Evolutionary conservation across 2,329 filamentous ascomycete genomes (phyloP).

Genomic region (Blastomyces silverae): DNA sequence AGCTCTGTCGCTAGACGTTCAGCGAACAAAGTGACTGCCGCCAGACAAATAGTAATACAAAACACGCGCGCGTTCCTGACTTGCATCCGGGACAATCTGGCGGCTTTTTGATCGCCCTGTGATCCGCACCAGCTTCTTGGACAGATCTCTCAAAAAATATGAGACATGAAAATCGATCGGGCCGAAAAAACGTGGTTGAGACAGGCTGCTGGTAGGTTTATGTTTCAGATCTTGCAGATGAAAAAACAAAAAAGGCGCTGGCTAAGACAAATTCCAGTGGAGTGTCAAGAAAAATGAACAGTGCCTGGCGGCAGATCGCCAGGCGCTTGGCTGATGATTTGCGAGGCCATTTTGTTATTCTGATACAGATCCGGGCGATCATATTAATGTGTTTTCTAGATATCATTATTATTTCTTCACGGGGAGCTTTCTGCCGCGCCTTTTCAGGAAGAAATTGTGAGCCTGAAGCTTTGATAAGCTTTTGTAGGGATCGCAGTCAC

Average conservation of each 20-base stretch:
- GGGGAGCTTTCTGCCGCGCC: neutral
- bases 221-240: slow-evolving; percentile 8
- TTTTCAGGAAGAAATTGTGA: no score
- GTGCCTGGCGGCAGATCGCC: slow-evolving; percentile 3
- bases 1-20: no score
- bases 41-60: neutral
- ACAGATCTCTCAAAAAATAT: neutral
- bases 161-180: neutral
- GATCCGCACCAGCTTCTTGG: slow-evolving; percentile 8
- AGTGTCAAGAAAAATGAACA: neutral
- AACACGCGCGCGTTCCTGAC: neutral
- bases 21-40: no score
- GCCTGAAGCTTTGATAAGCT: neutral
- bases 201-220: neutral
- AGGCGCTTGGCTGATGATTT: slow-evolving; percentile 1
- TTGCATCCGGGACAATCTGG: neutral
- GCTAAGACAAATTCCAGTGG: neutral
- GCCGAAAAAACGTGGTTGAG: slow-evolving; percentile 2
- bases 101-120: slow-evolving; percentile 1
- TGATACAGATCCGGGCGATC: neutral
- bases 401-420: neutral
- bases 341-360: neutral
- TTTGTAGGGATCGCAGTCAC: neutral
- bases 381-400: neutral
- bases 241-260: neutral